phyloP scores from a whole-genome alignment of 2,329 filamentous ascomycete species.

The Pseudogymnoascus sp. region DNA sequence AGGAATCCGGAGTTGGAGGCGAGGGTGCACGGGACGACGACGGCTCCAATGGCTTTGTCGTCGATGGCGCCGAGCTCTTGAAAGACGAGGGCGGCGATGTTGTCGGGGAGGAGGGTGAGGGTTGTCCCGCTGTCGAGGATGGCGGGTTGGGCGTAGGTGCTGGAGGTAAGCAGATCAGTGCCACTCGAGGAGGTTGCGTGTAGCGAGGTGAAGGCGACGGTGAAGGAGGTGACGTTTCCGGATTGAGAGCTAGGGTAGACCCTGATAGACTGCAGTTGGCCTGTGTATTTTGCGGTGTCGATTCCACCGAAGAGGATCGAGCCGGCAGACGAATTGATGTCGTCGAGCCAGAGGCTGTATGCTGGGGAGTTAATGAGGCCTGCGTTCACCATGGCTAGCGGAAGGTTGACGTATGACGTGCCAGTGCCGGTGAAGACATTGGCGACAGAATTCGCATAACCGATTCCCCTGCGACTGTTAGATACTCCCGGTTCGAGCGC shows the following conservation, averaged over 20 bases:
- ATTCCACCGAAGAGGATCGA: conserved; percentile 37
- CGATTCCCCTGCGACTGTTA: conserved; percentile 40
- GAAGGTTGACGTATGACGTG: conserved; percentile 29
- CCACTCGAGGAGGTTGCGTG: conserved; percentile 22
- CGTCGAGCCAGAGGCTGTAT: conserved; percentile 31
- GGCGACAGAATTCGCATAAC: conserved; percentile 36
- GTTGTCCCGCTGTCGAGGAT: conserved; percentile 61
- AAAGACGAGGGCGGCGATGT: conserved; percentile 40
- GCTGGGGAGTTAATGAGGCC: conserved; percentile 36
- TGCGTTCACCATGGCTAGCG: conserved; percentile 30
- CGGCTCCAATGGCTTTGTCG: conserved; percentile 33
- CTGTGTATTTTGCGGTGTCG: conserved; percentile 37
- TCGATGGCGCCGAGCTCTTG: conserved; percentile 38
- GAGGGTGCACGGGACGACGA: conserved; percentile 40
- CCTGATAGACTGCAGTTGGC: conserved; percentile 28
- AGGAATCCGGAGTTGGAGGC: conserved; percentile 33
- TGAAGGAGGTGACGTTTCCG: conserved; percentile 22
- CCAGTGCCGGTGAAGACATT: conserved; percentile 37
- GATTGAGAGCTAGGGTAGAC: conserved; percentile 20
- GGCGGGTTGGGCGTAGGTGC: conserved; percentile 35
- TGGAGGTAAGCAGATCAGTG: conserved; percentile 18
- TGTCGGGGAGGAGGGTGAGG: conserved; percentile 54
- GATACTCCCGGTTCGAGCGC: not conserved
- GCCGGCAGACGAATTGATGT: conserved; percentile 28
- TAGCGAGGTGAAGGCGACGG: conserved; percentile 27